A percentile compares a stretch with the other conserved stretches of the same genome.
Evolutionary conservation across 2,329 filamentous ascomycete species (phyloP).

Genomic region (Xylaria sp.): DNA sequence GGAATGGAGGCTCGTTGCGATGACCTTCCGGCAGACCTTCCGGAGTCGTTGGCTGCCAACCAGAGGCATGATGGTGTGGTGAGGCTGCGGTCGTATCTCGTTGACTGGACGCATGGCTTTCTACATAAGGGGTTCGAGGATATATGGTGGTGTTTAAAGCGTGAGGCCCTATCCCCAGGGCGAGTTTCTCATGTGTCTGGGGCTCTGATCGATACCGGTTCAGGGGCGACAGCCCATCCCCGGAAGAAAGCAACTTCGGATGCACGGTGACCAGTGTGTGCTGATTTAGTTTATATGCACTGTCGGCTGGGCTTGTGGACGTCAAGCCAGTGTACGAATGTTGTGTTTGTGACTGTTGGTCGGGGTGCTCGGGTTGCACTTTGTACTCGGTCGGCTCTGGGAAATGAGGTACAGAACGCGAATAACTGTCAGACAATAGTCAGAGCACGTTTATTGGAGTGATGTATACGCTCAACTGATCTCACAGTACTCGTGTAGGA

Average conservation of each 20-base stretch:
- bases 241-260: neutral
- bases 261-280: constrained; percentile 5
- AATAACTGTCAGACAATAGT: constrained; percentile 9
- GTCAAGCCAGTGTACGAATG: neutral
- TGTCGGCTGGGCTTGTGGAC: neutral
- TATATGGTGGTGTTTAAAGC: neutral
- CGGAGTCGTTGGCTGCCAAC: neutral
- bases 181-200: constrained; percentile 27
- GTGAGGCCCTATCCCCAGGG: constrained; percentile 17
- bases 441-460: neutral
- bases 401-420: constrained; percentile 15
- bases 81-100: neutral
- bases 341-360: neutral
- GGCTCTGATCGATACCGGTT: constrained; percentile 24
- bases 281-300: neutral
- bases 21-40: neutral
- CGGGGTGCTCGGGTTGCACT: neutral
- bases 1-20: neutral
- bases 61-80: neutral
- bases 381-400: neutral
- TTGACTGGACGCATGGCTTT: neutral
- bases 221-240: constrained; percentile 15
- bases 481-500: constrained; percentile 26
- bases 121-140: neutral
- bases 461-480: neutral